Evolutionary conservation across 2,329 filamentous ascomycete species (phyloP).

Genomic region (Metarhizium robertsii): DNA sequence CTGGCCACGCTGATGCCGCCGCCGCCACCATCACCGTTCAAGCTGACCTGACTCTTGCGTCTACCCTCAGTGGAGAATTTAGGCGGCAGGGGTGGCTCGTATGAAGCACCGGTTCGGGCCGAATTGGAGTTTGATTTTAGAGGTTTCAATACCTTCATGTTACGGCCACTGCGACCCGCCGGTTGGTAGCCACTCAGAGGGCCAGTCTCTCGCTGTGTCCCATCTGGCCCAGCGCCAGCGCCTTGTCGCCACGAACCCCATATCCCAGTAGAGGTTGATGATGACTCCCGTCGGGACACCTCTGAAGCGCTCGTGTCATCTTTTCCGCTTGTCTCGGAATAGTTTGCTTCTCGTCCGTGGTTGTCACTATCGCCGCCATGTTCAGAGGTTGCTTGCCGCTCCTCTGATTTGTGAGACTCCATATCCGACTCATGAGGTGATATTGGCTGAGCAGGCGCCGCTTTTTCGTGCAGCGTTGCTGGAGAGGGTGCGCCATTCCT

Average conservation of each 20-base stretch:
- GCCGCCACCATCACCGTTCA: conserved; percentile 18
- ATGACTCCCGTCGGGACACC: conserved; percentile 33
- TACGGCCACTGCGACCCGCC: conserved; percentile 49
- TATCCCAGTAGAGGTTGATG: conserved; percentile 47
- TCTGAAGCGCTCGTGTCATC: conserved; percentile 20
- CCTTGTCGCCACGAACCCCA: conserved; percentile 65
- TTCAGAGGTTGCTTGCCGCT: conserved; percentile 30
- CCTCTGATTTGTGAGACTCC: conserved; percentile 23
- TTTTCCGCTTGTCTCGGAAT: conserved; percentile 15
- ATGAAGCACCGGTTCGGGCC: conserved; percentile 38
- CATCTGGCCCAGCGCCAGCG: conserved; percentile 40
- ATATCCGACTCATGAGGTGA: conserved; percentile 28
- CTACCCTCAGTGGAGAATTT: conserved; percentile 40
- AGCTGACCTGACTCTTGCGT: conserved; percentile 41
- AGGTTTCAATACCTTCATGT: conserved; percentile 87
- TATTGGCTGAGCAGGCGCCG: conserved; percentile 16
- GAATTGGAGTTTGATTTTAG: conserved; percentile 53
- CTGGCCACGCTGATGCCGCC: conserved; percentile 18
- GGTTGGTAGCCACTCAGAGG: conserved; percentile 62
- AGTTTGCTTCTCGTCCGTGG: conserved; percentile 13
- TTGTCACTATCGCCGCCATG: conserved; percentile 35
- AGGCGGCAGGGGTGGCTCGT: conserved; percentile 39
- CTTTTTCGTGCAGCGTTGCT: conserved; percentile 14
- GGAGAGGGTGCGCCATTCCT: not conserved
- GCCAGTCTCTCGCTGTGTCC: conserved; percentile 39